Evolutionary conservation across 2,329 filamentous ascomycete species (phyloP), one percentile per base, ranked within the genome.

Genomic region (Ophiostoma tasmaniense): DNA sequence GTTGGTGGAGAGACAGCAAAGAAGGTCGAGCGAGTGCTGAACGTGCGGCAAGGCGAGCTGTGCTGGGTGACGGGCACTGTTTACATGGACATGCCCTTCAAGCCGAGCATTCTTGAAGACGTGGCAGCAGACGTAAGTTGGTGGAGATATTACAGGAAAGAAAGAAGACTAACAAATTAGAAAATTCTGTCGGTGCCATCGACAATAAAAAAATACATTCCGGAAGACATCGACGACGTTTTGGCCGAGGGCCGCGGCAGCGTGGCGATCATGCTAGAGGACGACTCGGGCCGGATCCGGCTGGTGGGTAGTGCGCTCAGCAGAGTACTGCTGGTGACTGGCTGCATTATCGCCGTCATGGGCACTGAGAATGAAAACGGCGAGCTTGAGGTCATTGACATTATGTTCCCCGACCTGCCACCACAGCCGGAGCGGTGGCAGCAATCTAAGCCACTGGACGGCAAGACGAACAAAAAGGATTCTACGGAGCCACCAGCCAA

Each of bases 1-100:
- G 88, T 98, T 73, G 91, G 86, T 7, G 91, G 88, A 50, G 88
- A 97, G 77, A 82, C 82, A 69, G 92, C 92, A 13, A 85, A 84
- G 73, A 87, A 84, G 73, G 93, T 96, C 20, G 91, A 97, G 39
- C 85, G 95, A 73, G 95, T 99, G 70, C 85, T 99, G 37, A 94
- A 99, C 79, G 95, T 99, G 67, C 88, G 94, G 71, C 95, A 98
- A 81, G 95, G 95, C 72, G 89, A 97, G 80, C 82, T 98, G 45
- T 98, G 94, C 80, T 99, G 94, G 93, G 90, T 99, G 20, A 85
- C 89, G 0, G 95, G 96, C 20, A 99, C 95, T 0, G 88, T 98
- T 39, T 99, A 96, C 78, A 96, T 98, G 90, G 92, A 98, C 72
- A 93, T 99, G 92, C 87, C 91, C 2, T 79, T 97, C 75, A 99